phyloP scores from a whole-genome alignment of 1,139 yeast genomes.

The Taiozyma onychis region DNA sequence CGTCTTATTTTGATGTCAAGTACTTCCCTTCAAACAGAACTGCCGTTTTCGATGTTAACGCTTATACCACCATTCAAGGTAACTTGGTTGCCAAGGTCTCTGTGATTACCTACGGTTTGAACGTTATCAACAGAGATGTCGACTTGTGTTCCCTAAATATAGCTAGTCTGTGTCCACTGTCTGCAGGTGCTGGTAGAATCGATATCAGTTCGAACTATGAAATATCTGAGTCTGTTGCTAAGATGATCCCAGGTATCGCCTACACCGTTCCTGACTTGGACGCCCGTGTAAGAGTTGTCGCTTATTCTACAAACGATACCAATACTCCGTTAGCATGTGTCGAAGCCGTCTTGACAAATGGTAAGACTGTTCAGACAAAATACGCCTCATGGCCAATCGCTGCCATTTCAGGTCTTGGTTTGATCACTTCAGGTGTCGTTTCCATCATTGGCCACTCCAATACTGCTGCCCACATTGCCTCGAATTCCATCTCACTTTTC shows the following conservation, averaged over 20 bases:
- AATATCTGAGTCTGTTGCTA: conserved; percentile 38
- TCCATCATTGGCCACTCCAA: conserved; percentile 85
- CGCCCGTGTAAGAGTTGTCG: conserved; percentile 77
- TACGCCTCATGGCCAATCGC: conserved; percentile 98
- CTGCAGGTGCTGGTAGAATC: conserved; percentile 84
- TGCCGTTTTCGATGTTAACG: conserved; percentile 64
- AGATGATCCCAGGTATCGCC: conserved; percentile 72
- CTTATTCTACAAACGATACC: conserved; percentile 44
- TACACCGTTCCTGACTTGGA: conserved; percentile 91
- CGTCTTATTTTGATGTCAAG: conserved; percentile 75
- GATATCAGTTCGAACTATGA: conserved; percentile 54
- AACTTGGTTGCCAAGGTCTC: conserved; percentile 62
- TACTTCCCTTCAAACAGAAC: conserved; percentile 62
- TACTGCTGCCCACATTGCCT: conserved; percentile 96
- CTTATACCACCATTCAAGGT: conserved; percentile 75
- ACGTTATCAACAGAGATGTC: conserved; percentile 48
- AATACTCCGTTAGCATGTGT: conserved; percentile 76
- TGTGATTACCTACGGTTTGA: conserved; percentile 82
- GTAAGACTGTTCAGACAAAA: conserved; percentile 89
- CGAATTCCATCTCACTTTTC: conserved; percentile 88
- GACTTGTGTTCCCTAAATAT: conserved; percentile 58
- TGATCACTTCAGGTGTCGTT: conserved; percentile 79
- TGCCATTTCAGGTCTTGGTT: conserved; percentile 82
- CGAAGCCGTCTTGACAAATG: conserved; percentile 80
- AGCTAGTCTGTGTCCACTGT: conserved; percentile 71